Evolutionary conservation across 495 filamentous ascomycete genomes (phyloP).

Genomic region (Penicillium tannophilum): DNA sequence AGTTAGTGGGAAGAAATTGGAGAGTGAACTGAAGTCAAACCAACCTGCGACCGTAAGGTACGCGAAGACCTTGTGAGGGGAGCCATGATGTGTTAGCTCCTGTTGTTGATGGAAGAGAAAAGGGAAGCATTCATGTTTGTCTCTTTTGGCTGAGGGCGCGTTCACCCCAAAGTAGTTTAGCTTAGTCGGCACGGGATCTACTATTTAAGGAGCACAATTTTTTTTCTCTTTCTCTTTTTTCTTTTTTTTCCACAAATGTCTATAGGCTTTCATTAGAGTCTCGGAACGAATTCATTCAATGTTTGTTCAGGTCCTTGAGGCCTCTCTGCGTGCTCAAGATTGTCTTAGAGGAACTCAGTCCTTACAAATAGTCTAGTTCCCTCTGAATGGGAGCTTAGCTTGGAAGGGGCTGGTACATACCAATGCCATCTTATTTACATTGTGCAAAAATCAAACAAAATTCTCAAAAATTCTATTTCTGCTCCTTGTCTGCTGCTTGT

Average conservation of each 20-base stretch:
- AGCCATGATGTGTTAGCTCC: conserved; percentile 28
- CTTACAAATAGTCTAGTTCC: conserved; percentile 65
- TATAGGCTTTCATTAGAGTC: conserved; percentile 99
- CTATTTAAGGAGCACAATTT: conserved; percentile 26
- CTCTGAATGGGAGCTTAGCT: conserved; percentile 55
- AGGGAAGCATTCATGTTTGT: conserved; percentile 30
- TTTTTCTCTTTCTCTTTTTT: conserved; percentile 57
- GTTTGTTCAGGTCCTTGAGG: conserved; percentile 88
- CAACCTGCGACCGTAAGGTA: conserved; percentile 21
- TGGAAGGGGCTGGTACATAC: conserved; percentile 54
- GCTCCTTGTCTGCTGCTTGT: conserved; percentile 35
- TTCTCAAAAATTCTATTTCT: conserved; percentile 3
- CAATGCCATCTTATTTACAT: conserved; percentile 19
- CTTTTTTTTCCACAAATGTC: conserved; percentile 58
- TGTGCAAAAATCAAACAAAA: neutral
- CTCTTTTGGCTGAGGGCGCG: conserved; percentile 42
- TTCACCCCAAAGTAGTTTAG: conserved; percentile 38
- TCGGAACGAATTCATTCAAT: conserved; percentile 91
- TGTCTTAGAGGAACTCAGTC: conserved; percentile 85
- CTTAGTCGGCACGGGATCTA: conserved; percentile 26
- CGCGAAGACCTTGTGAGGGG: conserved; percentile 32
- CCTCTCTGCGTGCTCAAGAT: conserved; percentile 98
- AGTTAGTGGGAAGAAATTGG: conserved; percentile 22
- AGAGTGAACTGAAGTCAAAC: conserved; percentile 1
- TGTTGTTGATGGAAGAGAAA: conserved; percentile 17